Evolutionary conservation across 345 rosid species (phyloP).

Genomic region (Gossypium turneri): DNA sequence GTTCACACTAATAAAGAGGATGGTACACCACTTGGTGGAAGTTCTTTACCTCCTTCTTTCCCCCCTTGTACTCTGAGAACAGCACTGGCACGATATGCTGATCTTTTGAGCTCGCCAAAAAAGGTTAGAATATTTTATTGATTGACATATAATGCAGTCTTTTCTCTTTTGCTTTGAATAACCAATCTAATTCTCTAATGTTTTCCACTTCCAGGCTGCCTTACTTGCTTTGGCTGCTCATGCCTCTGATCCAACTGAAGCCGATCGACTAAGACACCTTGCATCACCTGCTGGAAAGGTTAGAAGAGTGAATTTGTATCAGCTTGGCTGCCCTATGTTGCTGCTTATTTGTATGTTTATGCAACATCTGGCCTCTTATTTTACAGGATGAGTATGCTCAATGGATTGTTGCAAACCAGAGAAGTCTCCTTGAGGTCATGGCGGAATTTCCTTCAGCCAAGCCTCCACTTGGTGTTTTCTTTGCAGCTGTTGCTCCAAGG

Average conservation of each 20-base stretch:
- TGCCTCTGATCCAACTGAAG: constrained; percentile 85
- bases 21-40: constrained; percentile 71
- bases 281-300: constrained; percentile 98
- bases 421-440: constrained; percentile 98
- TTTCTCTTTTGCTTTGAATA: neutral
- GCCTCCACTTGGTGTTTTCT: constrained; percentile 97
- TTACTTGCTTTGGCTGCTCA: constrained; percentile 91
- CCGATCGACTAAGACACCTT: constrained; percentile 69
- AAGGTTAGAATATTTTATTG: constrained; percentile 50
- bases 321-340: neutral
- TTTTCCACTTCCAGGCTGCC: constrained; percentile 53
- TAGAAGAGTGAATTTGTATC: constrained; percentile 5
- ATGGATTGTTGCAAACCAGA: constrained; percentile 78
- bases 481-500: constrained; percentile 90
- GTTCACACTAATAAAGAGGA: constrained; percentile 79
- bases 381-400: constrained; percentile 87
- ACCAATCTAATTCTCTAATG: neutral
- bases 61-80: constrained; percentile 75
- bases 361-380: constrained; percentile 10
- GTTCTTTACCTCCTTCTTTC: constrained; percentile 87
- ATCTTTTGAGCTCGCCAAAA: constrained; percentile 82
- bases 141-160: neutral
- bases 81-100: constrained; percentile 78
- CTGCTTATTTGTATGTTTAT: neutral
- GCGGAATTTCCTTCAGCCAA: constrained; percentile 87